Evolutionary conservation across 2,329 filamentous ascomycete genomes (phyloP).

Genomic region (Fonsecaea erecta): DNA sequence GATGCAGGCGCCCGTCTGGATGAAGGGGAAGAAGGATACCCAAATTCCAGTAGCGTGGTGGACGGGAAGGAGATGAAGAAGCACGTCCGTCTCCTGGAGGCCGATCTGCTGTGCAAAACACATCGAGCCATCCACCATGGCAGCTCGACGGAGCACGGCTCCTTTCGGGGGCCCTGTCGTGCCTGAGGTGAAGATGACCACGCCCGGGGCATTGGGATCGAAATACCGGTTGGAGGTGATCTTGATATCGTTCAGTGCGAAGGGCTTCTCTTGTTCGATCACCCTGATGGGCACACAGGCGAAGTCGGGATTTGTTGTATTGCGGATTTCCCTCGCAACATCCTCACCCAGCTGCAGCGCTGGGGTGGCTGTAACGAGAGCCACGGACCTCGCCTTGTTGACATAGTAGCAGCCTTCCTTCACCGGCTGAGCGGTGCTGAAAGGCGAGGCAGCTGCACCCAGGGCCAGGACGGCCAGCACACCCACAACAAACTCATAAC

Average conservation of each 20-base stretch:
- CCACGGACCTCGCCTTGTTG: constrained; percentile 36
- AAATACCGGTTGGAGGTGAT: constrained; percentile 41
- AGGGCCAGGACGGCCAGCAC: constrained; percentile 44
- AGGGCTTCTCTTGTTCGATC: constrained; percentile 28
- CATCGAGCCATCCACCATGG: constrained; percentile 38
- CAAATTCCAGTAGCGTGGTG: constrained; percentile 41
- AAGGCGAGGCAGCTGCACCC: constrained; percentile 44
- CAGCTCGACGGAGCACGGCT: constrained; percentile 34
- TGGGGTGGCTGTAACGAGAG: constrained; percentile 34
- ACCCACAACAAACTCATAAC: constrained; percentile 46
- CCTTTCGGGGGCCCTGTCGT: constrained; percentile 40
- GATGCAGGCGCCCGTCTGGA: constrained; percentile 47
- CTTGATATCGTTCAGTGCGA: constrained; percentile 33
- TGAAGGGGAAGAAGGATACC: constrained; percentile 45
- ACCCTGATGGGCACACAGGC: constrained; percentile 38
- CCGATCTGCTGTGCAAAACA: constrained; percentile 38
- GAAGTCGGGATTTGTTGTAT: constrained; percentile 34
- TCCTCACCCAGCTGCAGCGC: constrained; percentile 31
- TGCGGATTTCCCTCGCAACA: constrained; percentile 31
- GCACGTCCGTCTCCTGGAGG: constrained; percentile 40
- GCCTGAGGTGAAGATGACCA: constrained; percentile 41
- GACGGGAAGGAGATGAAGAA: constrained; percentile 45
- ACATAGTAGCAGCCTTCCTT: constrained; percentile 44
- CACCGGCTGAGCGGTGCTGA: constrained; percentile 41
- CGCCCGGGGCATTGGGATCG: constrained; percentile 42